A percentile compares a stretch with the other conserved stretches of the same genome.
phyloP scores from a whole-genome alignment of 1,284 basidiomycete genomes.

The Tilletiaria anomala region DNA sequence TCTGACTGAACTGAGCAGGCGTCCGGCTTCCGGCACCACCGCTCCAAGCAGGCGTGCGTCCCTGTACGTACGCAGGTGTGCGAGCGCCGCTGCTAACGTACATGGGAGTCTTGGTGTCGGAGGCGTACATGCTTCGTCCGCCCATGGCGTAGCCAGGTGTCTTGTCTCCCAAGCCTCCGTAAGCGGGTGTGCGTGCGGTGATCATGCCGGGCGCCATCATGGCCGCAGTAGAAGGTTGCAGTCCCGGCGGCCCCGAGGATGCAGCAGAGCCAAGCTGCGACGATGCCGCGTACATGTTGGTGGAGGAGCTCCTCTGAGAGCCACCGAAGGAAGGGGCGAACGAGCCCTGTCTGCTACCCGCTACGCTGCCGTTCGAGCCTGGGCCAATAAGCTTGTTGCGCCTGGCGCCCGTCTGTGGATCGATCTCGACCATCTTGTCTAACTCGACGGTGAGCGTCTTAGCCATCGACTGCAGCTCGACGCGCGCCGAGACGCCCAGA shows the following conservation, averaged over 20 bases:
- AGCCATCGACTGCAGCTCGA: slow-evolving; percentile 80
- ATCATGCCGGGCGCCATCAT: no score
- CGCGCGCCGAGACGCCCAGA: slow-evolving; percentile 56
- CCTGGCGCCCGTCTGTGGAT: slow-evolving; percentile 37
- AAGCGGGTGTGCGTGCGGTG: no score
- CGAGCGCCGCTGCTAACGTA: slow-evolving; percentile 8
- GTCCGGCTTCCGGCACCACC: neutral
- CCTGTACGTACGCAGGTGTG: neutral
- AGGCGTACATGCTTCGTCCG: neutral
- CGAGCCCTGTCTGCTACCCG: no score
- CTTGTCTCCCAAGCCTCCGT: slow-evolving; percentile 1
- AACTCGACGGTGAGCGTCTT: slow-evolving; percentile 78
- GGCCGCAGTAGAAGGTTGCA: no score
- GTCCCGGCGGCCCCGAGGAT: no score
- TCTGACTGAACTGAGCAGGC: neutral
- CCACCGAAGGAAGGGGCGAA: no score
- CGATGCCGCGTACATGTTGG: slow-evolving; percentile 7
- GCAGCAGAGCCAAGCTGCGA: no score
- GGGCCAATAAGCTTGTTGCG: slow-evolving; percentile 8
- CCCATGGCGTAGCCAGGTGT: slow-evolving; percentile 6
- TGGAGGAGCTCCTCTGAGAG: neutral
- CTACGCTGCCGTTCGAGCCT: no score
- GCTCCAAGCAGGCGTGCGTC: neutral
- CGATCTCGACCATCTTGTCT: slow-evolving; percentile 59
- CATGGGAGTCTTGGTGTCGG: neutral